Evolutionary conservation across 2,329 filamentous ascomycete genomes (phyloP).

Genomic region (Aureobasidium sp.): DNA sequence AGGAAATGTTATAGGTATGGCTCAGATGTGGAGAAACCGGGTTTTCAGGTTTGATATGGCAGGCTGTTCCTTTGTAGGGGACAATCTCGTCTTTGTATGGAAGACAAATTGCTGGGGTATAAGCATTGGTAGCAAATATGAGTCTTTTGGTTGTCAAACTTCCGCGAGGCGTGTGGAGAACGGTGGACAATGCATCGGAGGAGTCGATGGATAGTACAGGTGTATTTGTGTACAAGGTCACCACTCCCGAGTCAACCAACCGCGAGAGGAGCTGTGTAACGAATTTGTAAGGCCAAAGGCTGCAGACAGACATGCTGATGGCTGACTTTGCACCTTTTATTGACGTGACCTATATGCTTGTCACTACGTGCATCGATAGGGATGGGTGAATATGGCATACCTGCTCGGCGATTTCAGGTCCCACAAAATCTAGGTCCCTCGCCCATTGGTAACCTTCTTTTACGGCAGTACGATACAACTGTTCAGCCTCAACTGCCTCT

Average conservation of each 20-base stretch:
- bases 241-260: constrained; percentile 38
- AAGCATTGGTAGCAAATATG: constrained; percentile 32
- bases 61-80: constrained; percentile 27
- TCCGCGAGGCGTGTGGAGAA: constrained; percentile 22
- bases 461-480: constrained; percentile 20
- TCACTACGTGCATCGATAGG: neutral
- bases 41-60: constrained; percentile 19
- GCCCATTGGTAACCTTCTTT: constrained; percentile 20
- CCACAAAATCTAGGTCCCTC: neutral
- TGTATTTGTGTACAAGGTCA: constrained; percentile 47
- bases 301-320: constrained; percentile 41
- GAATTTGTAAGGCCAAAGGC: constrained; percentile 36
- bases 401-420: neutral
- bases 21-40: constrained; percentile 24
- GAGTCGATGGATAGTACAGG: constrained; percentile 28
- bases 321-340: constrained; percentile 38
- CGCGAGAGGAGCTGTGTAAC: constrained; percentile 41
- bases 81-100: constrained; percentile 28
- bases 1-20: constrained; percentile 50
- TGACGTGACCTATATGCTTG: constrained; percentile 24
- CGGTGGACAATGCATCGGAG: neutral
- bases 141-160: constrained; percentile 21
- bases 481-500: constrained; percentile 30
- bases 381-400: neutral
- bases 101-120: constrained; percentile 28